Base-by-base conservation (phyloP, 805 yeast species). In the Wickerhamiella cacticola region DNA sequence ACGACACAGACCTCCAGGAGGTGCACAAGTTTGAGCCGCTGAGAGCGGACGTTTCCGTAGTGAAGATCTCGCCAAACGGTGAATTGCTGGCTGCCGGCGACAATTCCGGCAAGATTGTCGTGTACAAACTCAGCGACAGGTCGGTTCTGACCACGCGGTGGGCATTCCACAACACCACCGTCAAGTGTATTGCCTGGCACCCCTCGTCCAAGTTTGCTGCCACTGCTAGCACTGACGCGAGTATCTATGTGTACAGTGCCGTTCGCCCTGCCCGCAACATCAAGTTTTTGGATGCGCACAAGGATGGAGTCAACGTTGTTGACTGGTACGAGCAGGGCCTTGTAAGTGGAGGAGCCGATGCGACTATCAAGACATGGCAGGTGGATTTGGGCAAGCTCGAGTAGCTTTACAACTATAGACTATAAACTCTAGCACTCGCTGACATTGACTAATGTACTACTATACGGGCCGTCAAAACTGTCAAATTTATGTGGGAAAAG, bases 81-180 rank as follows among this genome's bases (percentile, higher is more conserved):
- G 63, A 69, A 48, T 74, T 67, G 51, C 69, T 82, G 15, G 97
- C 97, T 1, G 82, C 81, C 22, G 96, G 96, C 46, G 96, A 88
- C 58, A 71, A 72, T 4, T 70, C 81, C 46, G 98, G 98, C 28
- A 92, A 89, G 63, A 85, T 87, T 54, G 65, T 80, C n/a, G 69
- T 88, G 31, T 86, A 76, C 64, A 72, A 76, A 53, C 61, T 78
- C 5, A 62, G 61, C 2, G 78, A 77, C 34, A 74, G 68, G 45
- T 55, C 72, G 2, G 66, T 84, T 6, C 57, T 63, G 16, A 86
- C 97, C 2, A 77, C 94, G 0, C 76, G 96, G 61, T 92, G 99
- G 99, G 80, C 94, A 0, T 89, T 85, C 78, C 96, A 92, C 62
- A 83, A 88, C 1, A 80, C 95, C 49, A 78, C 75, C 48, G 81